A percentile compares a stretch with the other conserved stretches of the same genome.
Conservation (phyloP, 2,329 filamentous ascomycete genomes). For the Exophiala sp. region DNA sequence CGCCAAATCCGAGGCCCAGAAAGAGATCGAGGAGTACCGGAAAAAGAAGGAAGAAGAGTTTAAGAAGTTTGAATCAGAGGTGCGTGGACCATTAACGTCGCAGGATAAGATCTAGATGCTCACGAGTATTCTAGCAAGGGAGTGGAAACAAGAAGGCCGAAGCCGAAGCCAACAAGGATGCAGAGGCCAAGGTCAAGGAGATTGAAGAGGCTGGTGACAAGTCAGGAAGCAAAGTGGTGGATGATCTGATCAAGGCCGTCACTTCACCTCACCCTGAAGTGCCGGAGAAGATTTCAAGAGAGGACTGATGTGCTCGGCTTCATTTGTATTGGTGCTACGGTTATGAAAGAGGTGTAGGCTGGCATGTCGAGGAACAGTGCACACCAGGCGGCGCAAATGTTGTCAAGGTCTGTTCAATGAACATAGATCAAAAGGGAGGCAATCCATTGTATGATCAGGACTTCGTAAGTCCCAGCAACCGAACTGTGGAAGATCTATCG, state of each 20-base stretch:
- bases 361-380: background rate
- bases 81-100: slow-evolving; percentile 33
- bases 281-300: slow-evolving; percentile 40
- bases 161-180: slow-evolving; percentile 74
- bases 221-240: slow-evolving; percentile 73
- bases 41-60: slow-evolving; percentile 89
- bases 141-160: slow-evolving; percentile 84
- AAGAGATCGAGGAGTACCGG: slow-evolving; percentile 93
- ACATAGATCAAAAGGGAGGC: background rate
- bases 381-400: background rate
- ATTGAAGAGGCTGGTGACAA: slow-evolving; percentile 79
- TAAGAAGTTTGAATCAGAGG: slow-evolving; percentile 86
- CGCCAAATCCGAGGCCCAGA: slow-evolving; percentile 92
- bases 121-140: slow-evolving; percentile 63
- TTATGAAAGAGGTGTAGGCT: background rate
- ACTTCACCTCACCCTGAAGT: slow-evolving; percentile 75
- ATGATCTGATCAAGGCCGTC: slow-evolving; percentile 80
- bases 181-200: slow-evolving; percentile 74
- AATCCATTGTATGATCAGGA: background rate
- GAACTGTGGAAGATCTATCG: too few relatives aligned
- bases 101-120: background rate
- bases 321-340: background rate
- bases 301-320: slow-evolving; percentile 14
- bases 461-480: background rate
- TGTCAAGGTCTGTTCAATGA: background rate